Evolutionary conservation across 768 basidiomycete genomes (phyloP), one percentile per base, ranked within the genome.

Genomic region (Tricholoma matsutake): DNA sequence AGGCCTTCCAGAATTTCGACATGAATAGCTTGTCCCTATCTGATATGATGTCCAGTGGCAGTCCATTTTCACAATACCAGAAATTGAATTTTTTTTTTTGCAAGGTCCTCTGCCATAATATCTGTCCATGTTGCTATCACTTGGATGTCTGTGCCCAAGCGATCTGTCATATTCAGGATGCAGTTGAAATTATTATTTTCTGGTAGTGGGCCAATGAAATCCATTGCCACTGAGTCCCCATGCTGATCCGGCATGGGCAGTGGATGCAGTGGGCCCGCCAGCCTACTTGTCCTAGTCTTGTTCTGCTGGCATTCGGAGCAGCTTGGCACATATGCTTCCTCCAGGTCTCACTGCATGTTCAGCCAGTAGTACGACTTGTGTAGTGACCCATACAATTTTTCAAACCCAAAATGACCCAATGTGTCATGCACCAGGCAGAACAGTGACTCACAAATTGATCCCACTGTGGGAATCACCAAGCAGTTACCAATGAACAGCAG

Each of bases 21-120:
- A 63, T 49, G 18, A 56, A 61, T 9, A 54, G 11, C 37, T 47
- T 37, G 37, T 65, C 77, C 66, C 78, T 61, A 64, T 74, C 43
- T 62, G 65, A 66, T 69, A 79, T 31, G 63, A 65, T 74, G 63
- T 56, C 69, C n/a, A n/a, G n/a, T n/a, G n/a, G n/a, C n/a, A n/a
- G n/a, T n/a, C n/a, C n/a, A n/a, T n/a, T n/a, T n/a, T n/a, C 64
- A 54, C 72, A 73, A 57, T 72, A 75, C 72, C 70, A 70, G 8
- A 63, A 7, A n/a, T 69, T 56, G 35, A 71, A 73, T n/a, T 39
- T 68, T 65, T 0, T 67, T 5, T 7, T 25, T 31, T 1, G 67
- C 64, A 1, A 65, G 7, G 1, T 64, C 35, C 2, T 22, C 32
- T 0, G 56, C 64, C 6, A 57, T 54, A n/a, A n/a, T n/a, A n/a